Evolutionary conservation across 2,329 filamentous ascomycete genomes (phyloP).

Genomic region (Boeremia exigua): DNA sequence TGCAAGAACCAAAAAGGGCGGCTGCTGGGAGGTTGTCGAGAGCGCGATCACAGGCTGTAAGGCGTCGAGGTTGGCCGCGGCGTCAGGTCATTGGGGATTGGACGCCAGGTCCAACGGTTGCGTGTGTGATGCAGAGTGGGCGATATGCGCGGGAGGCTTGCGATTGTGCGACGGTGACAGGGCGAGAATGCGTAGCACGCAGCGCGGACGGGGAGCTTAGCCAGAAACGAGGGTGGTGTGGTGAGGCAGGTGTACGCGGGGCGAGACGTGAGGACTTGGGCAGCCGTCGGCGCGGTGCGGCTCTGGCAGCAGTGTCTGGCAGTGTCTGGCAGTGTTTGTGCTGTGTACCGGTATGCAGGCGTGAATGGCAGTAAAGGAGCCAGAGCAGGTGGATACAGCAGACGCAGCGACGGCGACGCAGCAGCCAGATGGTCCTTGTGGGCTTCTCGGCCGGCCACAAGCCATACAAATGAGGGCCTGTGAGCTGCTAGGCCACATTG

Average conservation of each 20-base stretch:
- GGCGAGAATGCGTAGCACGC: constrained; percentile 33
- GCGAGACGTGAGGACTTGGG: not conserved
- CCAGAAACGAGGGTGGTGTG: constrained; percentile 23
- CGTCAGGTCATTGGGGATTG: constrained; percentile 46
- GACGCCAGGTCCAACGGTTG: constrained; percentile 38
- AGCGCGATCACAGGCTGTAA: constrained; percentile 28
- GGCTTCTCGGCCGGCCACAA: constrained; percentile 20
- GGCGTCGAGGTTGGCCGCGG: constrained; percentile 33
- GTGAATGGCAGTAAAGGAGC: constrained; percentile 3
- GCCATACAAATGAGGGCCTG: constrained; percentile 14
- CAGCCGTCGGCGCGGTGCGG: not conserved
- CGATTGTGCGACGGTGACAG: constrained; percentile 37
- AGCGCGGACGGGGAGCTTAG: constrained; percentile 25
- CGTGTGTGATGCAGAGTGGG: constrained; percentile 32
- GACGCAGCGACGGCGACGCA: constrained; percentile 7
- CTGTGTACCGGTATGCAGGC: not conserved
- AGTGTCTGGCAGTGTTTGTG: not conserved
- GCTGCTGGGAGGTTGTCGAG: constrained; percentile 30
- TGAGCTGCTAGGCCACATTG: constrained; percentile 26
- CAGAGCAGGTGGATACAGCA: constrained; percentile 12
- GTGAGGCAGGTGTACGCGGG: constrained; percentile 16
- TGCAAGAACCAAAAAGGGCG: constrained; percentile 38
- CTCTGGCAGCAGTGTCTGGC: not conserved
- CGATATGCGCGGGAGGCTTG: constrained; percentile 18
- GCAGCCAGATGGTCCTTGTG: constrained; percentile 18